Base-by-base conservation (phyloP, 306 rosid genomes). In the Cicer cuneatum region DNA sequence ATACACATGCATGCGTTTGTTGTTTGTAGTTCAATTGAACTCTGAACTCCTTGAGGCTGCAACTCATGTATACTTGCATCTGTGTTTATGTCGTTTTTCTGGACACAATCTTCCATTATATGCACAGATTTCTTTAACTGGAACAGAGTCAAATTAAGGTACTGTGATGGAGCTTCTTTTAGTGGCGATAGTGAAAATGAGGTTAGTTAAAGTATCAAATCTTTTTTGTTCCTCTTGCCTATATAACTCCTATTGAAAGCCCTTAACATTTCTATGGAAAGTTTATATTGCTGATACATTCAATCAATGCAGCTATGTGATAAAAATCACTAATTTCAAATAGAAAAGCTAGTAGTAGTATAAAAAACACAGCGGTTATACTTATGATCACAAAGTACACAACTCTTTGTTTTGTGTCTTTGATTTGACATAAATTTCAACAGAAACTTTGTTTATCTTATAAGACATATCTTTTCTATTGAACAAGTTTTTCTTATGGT, bases 101-200 rank as follows among this genome's bases (percentile, higher is more conserved):
- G 46, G 11, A 62, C 39, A 39, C 51, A 66, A 47, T 71, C 69
- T 59, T 51, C 43, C 60, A 74, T 54, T 51, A 39, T 60, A 74
- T 69, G 73, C 19, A 38, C 86, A 88, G 98, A 90, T 83, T 93
- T 93, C 85, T 93, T 89, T 77, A 90, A 90, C 84, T 93, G 98
- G 98, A 93, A 93, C 70, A 83, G 95, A 73, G 91, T 93, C 81
- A 93, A 87, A 87, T 58, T 93, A 51, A 84, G 98, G 43, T 93
- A 93, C 56, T 93, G 96, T 80, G 98, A 93, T 56, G 98, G 98
- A 48, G 98, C 95, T 2, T 93, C 98, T 58, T 93, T 93, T 81
- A 80, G 72, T 35, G 98, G 98, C 41, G 96, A 93, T 76, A 77
- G 87, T 69, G 80, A 85, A 71, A 65, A 80, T 75, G 87, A 90